Evolutionary conservation across 2,329 filamentous ascomycete genomes (phyloP), one percentile per base, ranked within the genome.

Genomic region (Fusarium sp.): DNA sequence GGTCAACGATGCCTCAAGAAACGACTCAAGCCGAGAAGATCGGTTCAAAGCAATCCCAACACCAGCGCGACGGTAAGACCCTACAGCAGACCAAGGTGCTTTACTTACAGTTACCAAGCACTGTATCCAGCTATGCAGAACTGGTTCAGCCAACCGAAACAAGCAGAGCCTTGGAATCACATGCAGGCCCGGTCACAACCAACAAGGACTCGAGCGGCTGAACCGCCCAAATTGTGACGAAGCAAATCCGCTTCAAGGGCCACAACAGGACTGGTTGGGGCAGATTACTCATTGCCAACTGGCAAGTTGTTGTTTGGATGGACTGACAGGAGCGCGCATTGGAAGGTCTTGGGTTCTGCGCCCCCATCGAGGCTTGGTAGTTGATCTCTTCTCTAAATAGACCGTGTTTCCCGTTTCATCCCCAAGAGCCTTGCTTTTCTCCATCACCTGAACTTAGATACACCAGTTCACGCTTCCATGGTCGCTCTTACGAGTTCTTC

Each of bases 171-270:
- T 8, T 55, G 51, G 51, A 6, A 11, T 4, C 51, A 22, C 5
- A 2, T 41, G 1, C 34, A n/a, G 11, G 1, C 10, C 3, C 51
- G 10, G 34, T 11, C 20, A 18, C 34, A 18, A 14, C 34, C 51
- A 41, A 28, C 51, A n/a, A 11, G 8, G 0, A 11, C 34, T n/a
- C 34, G 34, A 55, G 20, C 14, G 24, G 14, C 51, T 10, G 20
- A 41, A 18, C 24, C 15, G 20, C 20, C 51, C 24, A 55, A 30
- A 6, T 1, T 41, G 4, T 41, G 51, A 55, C 7, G 2, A 13
- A n/a, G 11, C 0, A 13, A n/a, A 5, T 0, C 15, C 1, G 2
- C 3, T 3, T 0, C 14, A 14, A n/a, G 11, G 3, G 8, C 6
- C 15, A 8, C 4, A n/a, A 14, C 4, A 54, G 0, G 2, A 28